phyloP scores from a whole-genome alignment of 192 early-diverging fungal species.

The Thoreauomyces humboldtii region DNA sequence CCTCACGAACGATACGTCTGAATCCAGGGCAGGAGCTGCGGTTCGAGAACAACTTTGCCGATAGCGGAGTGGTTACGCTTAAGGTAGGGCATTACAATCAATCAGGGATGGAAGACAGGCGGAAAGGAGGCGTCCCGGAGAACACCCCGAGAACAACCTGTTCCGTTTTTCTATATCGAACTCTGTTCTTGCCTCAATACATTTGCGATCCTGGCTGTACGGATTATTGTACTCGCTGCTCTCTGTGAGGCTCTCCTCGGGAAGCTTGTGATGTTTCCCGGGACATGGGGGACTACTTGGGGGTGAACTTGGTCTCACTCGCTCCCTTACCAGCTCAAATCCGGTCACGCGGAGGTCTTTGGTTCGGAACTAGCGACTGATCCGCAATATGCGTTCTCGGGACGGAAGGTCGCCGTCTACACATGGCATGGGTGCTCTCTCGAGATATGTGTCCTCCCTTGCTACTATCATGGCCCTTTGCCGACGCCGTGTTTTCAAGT shows the following conservation, averaged over 20 bases:
- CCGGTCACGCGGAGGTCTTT: slow-evolving; percentile 89
- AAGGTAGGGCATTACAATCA: slow-evolving; percentile 51
- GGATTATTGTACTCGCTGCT: no score
- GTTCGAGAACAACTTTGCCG: slow-evolving; percentile 80
- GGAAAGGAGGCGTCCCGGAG: background rate
- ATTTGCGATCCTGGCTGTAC: no score
- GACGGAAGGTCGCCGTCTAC: slow-evolving; percentile 85
- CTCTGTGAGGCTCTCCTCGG: no score
- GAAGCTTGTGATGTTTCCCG: no score
- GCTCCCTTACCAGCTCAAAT: slow-evolving; percentile 47
- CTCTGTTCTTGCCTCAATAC: no score
- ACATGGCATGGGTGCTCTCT: slow-evolving; percentile 89
- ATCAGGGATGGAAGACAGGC: background rate
- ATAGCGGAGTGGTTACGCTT: slow-evolving; percentile 53
- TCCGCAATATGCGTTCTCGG: slow-evolving; percentile 74
- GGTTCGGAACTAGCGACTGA: slow-evolving; percentile 89
- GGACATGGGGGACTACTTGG: background rate
- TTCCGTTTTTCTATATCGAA: background rate
- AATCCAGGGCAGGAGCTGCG: slow-evolving; percentile 82
- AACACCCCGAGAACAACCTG: background rate
- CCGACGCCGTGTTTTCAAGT: slow-evolving; percentile 7
- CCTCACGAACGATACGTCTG: no score
- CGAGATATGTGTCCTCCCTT: slow-evolving; percentile 30
- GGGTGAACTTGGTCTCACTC: background rate
- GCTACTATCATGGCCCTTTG: slow-evolving; percentile 21